Evolutionary conservation across 2,329 filamentous ascomycete genomes (phyloP).

Genomic region (Chaetomium olivaceum): DNA sequence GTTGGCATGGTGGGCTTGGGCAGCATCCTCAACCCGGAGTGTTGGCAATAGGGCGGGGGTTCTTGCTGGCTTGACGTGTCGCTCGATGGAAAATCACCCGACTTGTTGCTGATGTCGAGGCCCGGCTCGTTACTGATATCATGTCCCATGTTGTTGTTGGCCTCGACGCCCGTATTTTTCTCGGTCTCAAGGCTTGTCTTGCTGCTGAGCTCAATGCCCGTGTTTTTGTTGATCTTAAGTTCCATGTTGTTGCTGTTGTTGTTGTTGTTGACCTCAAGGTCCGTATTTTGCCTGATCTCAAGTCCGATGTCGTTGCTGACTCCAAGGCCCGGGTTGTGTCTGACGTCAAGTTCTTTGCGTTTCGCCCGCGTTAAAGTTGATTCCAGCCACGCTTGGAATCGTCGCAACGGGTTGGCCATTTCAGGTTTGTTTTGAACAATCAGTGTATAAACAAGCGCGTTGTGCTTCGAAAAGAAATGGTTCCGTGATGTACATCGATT

Average conservation of each 20-base stretch:
- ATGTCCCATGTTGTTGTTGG: neutral
- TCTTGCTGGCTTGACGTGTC: neutral
- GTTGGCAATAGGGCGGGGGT: neutral
- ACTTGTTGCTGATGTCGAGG: neutral
- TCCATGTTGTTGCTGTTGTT: too few species aligned
- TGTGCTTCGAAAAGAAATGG: neutral
- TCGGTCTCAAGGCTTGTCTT: too few species aligned
- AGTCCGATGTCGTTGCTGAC: neutral
- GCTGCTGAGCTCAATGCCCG: too few species aligned
- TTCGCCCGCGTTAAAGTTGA: neutral
- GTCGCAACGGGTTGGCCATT: neutral
- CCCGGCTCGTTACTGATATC: neutral
- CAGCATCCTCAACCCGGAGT: neutral
- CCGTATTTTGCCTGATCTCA: too few species aligned
- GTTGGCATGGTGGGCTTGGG: neutral
- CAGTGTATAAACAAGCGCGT: neutral
- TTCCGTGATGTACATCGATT: neutral
- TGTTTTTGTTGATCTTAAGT: too few species aligned
- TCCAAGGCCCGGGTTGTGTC: neutral
- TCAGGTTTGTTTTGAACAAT: neutral
- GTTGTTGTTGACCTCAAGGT: too few species aligned
- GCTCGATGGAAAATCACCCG: neutral
- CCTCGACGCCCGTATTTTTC: too few species aligned
- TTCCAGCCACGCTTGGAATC: neutral
- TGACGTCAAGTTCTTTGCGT: neutral